A percentile compares a stretch with the other conserved stretches of the same genome.
These are phyloP conservation scores for Penstemon newberryi DNA, from an alignment of 257 asterid species.

Conservation along the genomic window DNA sequence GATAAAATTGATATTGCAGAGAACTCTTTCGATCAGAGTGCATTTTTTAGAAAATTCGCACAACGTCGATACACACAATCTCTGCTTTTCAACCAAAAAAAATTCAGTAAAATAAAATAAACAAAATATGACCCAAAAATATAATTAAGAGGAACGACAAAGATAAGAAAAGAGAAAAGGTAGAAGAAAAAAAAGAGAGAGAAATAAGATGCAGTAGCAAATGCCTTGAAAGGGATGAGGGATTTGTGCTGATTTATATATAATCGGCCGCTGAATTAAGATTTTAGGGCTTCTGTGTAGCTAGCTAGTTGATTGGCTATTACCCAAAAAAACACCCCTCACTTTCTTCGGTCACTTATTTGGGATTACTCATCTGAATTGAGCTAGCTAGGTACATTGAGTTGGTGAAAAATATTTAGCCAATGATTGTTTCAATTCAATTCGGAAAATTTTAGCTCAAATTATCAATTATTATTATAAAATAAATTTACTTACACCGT, in stretches of 20 bases:
- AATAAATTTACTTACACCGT: too few relatives aligned
- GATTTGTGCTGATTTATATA: slow-evolving; percentile 12
- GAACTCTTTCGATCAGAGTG: slow-evolving; percentile 54
- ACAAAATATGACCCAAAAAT: neutral
- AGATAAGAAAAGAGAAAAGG: too few relatives aligned
- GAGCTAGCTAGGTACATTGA: too few relatives aligned
- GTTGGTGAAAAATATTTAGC: too few relatives aligned
- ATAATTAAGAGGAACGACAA: neutral
- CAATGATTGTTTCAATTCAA: too few relatives aligned
- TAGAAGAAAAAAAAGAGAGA: neutral
- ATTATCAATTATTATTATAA: too few relatives aligned
- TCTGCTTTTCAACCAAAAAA: slow-evolving; percentile 28
- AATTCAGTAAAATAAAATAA: neutral
- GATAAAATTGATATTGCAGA: slow-evolving; percentile 40
- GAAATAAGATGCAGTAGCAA: neutral
- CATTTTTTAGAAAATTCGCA: slow-evolving; percentile 34
- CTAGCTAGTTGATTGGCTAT: neutral
- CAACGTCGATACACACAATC: slow-evolving; percentile 56
- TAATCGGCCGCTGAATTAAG: slow-evolving; percentile 2
- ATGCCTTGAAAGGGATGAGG: too few relatives aligned
- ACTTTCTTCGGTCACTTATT: neutral
- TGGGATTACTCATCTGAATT: too few relatives aligned
- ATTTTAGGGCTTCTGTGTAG: slow-evolving; percentile 22
- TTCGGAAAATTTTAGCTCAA: too few relatives aligned
- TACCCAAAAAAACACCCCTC: slow-evolving; percentile 19